These are phyloP conservation scores for Claviceps sp. DNA, from an alignment of 2,329 filamentous ascomycete species.

Conservation along the genomic window DNA sequence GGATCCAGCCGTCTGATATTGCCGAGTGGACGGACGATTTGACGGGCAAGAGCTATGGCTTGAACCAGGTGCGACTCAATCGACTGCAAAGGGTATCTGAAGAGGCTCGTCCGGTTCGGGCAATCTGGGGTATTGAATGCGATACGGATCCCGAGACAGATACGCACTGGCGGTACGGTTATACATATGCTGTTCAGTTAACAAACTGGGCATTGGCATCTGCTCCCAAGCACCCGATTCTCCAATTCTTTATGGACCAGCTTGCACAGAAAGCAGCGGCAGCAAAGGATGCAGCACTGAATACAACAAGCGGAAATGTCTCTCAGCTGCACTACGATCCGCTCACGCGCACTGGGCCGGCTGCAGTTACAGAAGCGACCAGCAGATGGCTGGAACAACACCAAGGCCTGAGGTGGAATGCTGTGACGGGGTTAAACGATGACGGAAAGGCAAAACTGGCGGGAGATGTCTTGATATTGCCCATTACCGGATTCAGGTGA, in stretches of 20 bases:
- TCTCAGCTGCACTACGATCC: slow-evolving; percentile 7
- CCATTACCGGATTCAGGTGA: slow-evolving; percentile 13
- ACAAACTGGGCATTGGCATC: slow-evolving; percentile 13
- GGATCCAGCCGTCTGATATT: slow-evolving; percentile 1
- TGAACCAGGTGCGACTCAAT: background rate
- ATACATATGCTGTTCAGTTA: slow-evolving; percentile 11
- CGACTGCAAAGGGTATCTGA: background rate
- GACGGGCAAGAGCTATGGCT: slow-evolving; percentile 1
- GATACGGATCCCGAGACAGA: slow-evolving; percentile 9
- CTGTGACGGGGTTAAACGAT: slow-evolving; percentile 10
- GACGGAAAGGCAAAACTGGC: slow-evolving; percentile 11
- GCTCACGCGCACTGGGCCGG: slow-evolving; percentile 11
- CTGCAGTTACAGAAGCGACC: slow-evolving; percentile 12
- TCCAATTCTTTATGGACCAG: slow-evolving; percentile 8
- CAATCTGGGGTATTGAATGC: slow-evolving; percentile 4
- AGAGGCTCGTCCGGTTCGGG: background rate
- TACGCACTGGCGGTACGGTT: slow-evolving; percentile 12
- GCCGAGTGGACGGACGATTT: slow-evolving; percentile 1
- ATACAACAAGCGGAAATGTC: background rate
- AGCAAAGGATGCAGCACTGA: background rate
- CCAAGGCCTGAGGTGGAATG: slow-evolving; percentile 10
- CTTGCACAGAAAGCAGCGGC: slow-evolving; percentile 6
- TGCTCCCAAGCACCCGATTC: slow-evolving; percentile 9
- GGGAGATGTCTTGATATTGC: slow-evolving; percentile 9
- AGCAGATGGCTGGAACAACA: slow-evolving; percentile 9